Percentiles rank a stretch among this genome's conserved stretches.
These are phyloP conservation scores for Citrus australasica DNA, from an alignment of 345 rosid genomes.

Conservation along the genomic window DNA sequence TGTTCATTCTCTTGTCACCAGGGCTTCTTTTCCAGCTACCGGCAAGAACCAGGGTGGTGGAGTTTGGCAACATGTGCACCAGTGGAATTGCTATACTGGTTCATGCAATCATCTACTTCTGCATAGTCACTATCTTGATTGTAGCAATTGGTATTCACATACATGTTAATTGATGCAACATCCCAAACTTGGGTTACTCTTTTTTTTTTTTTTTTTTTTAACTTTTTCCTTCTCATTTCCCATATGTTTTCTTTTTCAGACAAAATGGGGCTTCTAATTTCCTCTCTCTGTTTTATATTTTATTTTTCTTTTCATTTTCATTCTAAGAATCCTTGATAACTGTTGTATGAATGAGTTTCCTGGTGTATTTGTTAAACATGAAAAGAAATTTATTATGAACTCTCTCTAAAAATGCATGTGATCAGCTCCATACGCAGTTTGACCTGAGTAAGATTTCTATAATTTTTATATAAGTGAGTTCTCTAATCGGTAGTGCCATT, in stretches of 20 bases:
- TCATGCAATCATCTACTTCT: constrained; percentile 82
- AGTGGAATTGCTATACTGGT: constrained; percentile 85
- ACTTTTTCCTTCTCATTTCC: neutral
- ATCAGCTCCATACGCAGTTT: neutral
- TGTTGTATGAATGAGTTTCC: neutral
- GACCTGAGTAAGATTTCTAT: neutral
- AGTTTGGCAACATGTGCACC: constrained; percentile 91
- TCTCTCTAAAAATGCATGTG: neutral
- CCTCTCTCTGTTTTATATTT: neutral
- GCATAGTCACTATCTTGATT: constrained; percentile 74
- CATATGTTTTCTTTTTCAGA: neutral
- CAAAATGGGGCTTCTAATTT: neutral
- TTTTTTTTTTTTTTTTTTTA: neutral
- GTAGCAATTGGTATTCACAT: constrained; percentile 68
- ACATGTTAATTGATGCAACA: constrained; percentile 29
- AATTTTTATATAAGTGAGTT: too few species aligned
- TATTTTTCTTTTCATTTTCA: neutral
- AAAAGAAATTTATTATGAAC: neutral
- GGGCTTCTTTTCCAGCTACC: constrained; percentile 90
- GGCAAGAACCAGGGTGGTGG: constrained; percentile 64
- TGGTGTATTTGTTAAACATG: neutral
- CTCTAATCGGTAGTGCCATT: neutral
- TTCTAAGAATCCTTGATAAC: neutral
- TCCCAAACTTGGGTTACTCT: neutral
- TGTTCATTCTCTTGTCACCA: constrained; percentile 86